Conservation (phyloP, 2,329 filamentous ascomycete species). For the Aureobasidium zeae region DNA sequence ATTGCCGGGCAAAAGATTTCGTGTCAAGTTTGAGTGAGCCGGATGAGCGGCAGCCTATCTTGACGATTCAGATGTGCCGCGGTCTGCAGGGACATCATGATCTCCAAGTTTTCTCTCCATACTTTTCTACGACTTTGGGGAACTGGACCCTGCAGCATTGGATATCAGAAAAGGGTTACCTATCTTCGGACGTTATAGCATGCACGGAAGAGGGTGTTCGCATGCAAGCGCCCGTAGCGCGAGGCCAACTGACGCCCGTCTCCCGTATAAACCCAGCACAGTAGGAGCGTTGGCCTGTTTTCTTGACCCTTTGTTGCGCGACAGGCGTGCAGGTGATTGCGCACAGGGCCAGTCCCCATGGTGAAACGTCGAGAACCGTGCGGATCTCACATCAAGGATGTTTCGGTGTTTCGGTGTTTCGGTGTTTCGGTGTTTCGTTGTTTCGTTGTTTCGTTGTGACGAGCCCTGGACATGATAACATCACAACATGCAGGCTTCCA, state of each 20-base stretch:
- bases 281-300: conserved; percentile 8
- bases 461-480: too few species aligned
- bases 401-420: too few species aligned
- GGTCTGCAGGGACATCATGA: conserved; percentile 8
- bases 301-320: conserved; percentile 7
- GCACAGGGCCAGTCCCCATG: conserved; percentile 10
- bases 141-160: conserved; percentile 5
- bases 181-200: too few species aligned
- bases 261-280: conserved; percentile 2
- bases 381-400: too few species aligned
- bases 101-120: conserved; percentile 9
- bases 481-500: too few species aligned
- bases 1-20: background rate
- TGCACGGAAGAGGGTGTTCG: conserved; percentile 10
- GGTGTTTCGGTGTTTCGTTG: too few species aligned
- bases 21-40: conserved; percentile 7
- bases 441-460: too few species aligned
- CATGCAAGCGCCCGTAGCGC: conserved; percentile 1
- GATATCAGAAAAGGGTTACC: conserved; percentile 9
- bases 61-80: background rate
- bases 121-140: background rate
- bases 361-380: conserved; percentile 12
- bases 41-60: background rate
- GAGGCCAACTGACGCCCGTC: conserved; percentile 2
- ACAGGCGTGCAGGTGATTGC: conserved; percentile 8